Percentiles rank a stretch among this genome's conserved stretches.
phyloP scores from a whole-genome alignment of 2,329 filamentous ascomycete species.

The Fusarium praegraminearum region DNA sequence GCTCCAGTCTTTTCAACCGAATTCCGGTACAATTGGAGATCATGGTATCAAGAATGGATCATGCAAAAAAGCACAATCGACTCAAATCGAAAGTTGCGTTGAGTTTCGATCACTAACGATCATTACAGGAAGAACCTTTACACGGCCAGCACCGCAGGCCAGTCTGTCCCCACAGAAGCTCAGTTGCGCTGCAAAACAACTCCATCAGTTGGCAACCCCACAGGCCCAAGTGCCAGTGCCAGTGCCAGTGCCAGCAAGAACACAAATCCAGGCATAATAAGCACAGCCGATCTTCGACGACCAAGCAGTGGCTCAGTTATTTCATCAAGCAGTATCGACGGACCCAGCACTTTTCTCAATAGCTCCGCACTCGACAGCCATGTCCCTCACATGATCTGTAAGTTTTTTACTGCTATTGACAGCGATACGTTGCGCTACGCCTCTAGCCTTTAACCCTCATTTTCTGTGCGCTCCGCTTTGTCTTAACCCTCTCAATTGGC shows the following conservation, averaged over 20 bases:
- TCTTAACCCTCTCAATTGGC: conserved; percentile 34
- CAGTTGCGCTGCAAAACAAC: conserved; percentile 57
- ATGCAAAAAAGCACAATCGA: conserved; percentile 23
- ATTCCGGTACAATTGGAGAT: conserved; percentile 21
- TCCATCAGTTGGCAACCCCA: conserved; percentile 42
- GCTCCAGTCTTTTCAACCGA: conserved; percentile 6
- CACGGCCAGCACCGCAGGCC: conserved; percentile 54
- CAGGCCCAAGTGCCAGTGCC: conserved; percentile 13
- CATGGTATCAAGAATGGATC: conserved; percentile 22
- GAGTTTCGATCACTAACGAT: conserved; percentile 42
- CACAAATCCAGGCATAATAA: conserved; percentile 42
- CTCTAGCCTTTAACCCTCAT: conserved; percentile 26
- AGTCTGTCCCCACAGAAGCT: conserved; percentile 59
- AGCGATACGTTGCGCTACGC: conserved; percentile 11
- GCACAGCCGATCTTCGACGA: conserved; percentile 54
- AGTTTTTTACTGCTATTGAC: conserved; percentile 48
- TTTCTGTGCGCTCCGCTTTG: conserved; percentile 35
- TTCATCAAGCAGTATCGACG: conserved; percentile 50
- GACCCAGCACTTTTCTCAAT: conserved; percentile 44
- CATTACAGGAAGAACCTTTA: conserved; percentile 59
- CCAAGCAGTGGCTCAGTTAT: conserved; percentile 54
- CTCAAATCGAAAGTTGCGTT: conserved; percentile 4
- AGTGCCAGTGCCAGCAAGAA: neutral
- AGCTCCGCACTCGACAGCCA: conserved; percentile 56
- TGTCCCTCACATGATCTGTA: conserved; percentile 63